Conservation (phyloP, 1,284 basidiomycete species). For the Fomes fomentarius region DNA sequence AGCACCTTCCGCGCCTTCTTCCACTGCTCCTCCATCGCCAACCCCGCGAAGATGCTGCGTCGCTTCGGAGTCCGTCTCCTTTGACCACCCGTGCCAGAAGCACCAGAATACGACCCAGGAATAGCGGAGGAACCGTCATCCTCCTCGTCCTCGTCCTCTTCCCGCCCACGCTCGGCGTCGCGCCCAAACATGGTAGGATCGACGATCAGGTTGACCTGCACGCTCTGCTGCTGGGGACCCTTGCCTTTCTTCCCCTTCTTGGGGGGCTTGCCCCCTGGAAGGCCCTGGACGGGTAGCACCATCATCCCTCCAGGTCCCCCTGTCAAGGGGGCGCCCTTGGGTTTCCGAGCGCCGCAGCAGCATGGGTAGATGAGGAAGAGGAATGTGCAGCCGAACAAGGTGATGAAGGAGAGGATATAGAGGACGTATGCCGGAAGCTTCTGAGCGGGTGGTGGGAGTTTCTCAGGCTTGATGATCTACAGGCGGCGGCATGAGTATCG, state of each 20-base stretch:
- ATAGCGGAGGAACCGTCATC: constrained; percentile 29
- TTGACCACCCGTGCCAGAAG: constrained; percentile 26
- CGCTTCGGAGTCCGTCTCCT: constrained; percentile 38
- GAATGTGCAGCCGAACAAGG: constrained; percentile 53
- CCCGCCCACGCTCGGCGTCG: constrained; percentile 34
- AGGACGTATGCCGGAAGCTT: constrained; percentile 58
- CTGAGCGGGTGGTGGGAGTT: constrained; percentile 56
- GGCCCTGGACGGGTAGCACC: constrained; percentile 61
- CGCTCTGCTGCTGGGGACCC: constrained; percentile 42
- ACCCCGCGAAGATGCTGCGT: constrained; percentile 56
- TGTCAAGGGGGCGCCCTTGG: constrained; percentile 28
- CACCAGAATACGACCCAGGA: constrained; percentile 31
- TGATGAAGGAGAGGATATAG: constrained; percentile 58
- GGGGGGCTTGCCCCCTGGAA: constrained; percentile 43
- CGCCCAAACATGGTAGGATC: constrained; percentile 61
- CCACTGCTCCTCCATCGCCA: constrained; percentile 70
- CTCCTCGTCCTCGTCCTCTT: constrained; percentile 37
- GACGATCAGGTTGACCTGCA: constrained; percentile 74
- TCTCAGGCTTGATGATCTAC: constrained; percentile 59
- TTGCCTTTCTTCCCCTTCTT: constrained; percentile 39
- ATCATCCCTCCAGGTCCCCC: constrained; percentile 55
- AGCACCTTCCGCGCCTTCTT: constrained; percentile 53
- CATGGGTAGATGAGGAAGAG: constrained; percentile 63
- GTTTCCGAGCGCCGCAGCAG: constrained; percentile 43
- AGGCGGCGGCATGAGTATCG: background rate